These are phyloP conservation scores for Tilletia caries DNA, from an alignment of 1,284 basidiomycete genomes.

Conservation along the genomic window DNA sequence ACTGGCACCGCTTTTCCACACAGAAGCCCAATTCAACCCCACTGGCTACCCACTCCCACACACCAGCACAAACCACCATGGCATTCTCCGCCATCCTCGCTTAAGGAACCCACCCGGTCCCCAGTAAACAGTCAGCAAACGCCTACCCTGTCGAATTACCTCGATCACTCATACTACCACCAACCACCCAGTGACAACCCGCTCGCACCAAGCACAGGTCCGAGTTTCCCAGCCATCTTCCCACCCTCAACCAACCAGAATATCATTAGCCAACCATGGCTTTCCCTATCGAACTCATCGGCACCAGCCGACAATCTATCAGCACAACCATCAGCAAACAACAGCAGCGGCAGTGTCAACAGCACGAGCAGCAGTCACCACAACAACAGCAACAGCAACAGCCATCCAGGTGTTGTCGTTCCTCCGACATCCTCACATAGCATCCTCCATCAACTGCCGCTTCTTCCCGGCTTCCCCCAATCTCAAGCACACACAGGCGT, in stretches of 20 bases:
- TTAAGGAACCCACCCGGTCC: too few relatives aligned
- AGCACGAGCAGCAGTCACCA: too few relatives aligned
- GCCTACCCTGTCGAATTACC: too few relatives aligned
- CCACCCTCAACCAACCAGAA: background rate
- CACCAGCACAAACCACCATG: too few relatives aligned
- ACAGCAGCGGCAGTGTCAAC: background rate
- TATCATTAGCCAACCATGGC: constrained; percentile 3
- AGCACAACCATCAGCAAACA: background rate
- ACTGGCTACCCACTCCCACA: too few relatives aligned
- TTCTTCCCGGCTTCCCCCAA: background rate
- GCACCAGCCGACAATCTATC: background rate
- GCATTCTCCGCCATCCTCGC: too few relatives aligned
- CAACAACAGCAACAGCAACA: background rate
- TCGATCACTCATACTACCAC: background rate
- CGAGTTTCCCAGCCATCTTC: constrained; percentile 4
- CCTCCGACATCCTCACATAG: constrained; percentile 11
- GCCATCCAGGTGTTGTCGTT: background rate
- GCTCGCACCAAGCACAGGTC: constrained; percentile 3
- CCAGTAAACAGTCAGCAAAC: too few relatives aligned
- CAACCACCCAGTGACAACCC: constrained; percentile 1
- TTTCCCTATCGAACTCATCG: background rate
- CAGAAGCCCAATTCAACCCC: too few relatives aligned
- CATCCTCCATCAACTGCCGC: background rate
- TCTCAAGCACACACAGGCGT: background rate
- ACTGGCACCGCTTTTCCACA: too few relatives aligned